phyloP scores from a whole-genome alignment of 2,329 filamentous ascomycete genomes.

The Chrysoporthe puriensis region DNA sequence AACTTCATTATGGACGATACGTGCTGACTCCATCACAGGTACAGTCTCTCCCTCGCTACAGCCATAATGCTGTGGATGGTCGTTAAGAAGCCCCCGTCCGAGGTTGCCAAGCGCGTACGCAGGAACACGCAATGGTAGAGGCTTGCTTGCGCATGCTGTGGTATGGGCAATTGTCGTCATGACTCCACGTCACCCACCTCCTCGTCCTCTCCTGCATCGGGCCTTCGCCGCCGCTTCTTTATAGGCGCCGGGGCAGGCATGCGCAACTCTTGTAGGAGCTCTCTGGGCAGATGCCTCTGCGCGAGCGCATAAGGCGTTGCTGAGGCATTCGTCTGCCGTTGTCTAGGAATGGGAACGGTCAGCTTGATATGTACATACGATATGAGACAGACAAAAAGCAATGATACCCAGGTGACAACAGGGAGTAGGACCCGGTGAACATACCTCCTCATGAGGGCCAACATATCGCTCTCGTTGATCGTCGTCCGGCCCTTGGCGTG shows the following conservation, averaged over 20 bases:
- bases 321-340: constrained; percentile 72
- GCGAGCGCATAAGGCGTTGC: constrained; percentile 86
- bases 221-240: constrained; percentile 48
- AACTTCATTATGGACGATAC: not conserved
- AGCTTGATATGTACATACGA: constrained; percentile 12
- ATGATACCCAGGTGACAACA: constrained; percentile 24
- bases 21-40: constrained; percentile 59
- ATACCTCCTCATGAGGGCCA: constrained; percentile 82
- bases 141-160: not conserved
- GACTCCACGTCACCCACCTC: constrained; percentile 43
- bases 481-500: constrained; percentile 78
- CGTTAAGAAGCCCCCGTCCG: constrained; percentile 79
- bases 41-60: constrained; percentile 81
- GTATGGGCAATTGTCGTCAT: not conserved
- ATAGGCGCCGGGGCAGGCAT: constrained; percentile 63
- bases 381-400: constrained; percentile 21
- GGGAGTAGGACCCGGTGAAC: constrained; percentile 38
- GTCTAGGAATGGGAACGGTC: constrained; percentile 52
- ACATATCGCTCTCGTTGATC: constrained; percentile 83
- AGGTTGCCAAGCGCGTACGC: constrained; percentile 72
- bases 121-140: constrained; percentile 74
- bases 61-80: constrained; percentile 97
- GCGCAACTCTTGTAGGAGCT: constrained; percentile 80
- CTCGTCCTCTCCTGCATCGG: constrained; percentile 46
- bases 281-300: constrained; percentile 78